Conservation (phyloP, 1,284 basidiomycete genomes). For the Spongiforma sp. region DNA sequence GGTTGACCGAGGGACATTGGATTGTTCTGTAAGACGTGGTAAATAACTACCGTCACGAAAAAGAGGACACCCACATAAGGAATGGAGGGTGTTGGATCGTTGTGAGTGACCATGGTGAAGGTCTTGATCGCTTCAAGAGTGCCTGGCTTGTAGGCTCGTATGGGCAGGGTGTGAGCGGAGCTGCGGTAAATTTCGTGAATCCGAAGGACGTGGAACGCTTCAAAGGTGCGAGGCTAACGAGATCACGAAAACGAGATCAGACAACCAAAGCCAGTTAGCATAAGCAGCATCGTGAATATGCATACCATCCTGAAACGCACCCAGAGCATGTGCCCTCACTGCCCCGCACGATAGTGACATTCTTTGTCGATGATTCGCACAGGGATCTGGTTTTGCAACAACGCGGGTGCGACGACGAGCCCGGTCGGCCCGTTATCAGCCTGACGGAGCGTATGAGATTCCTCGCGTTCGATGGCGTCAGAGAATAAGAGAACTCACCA, state of each 20-base stretch:
- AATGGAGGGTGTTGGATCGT: conserved; percentile 33
- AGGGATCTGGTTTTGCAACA: conserved; percentile 47
- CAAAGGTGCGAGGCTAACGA: conserved; percentile 40
- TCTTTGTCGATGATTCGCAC: no score
- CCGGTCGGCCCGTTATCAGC: no score
- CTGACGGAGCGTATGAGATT: not conserved
- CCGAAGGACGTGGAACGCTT: conserved; percentile 34
- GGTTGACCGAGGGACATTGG: no score
- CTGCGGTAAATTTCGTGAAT: conserved; percentile 21
- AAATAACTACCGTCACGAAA: not conserved
- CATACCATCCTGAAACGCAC: conserved; percentile 14
- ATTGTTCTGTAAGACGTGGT: not conserved
- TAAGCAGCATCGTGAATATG: not conserved
- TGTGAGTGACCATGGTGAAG: no score
- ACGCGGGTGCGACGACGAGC: conserved; percentile 47
- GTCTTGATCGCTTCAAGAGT: no score
- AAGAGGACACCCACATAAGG: conserved; percentile 23
- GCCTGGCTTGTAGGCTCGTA: no score
- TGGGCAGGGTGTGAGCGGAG: not conserved
- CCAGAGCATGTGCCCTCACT: conserved; percentile 35
- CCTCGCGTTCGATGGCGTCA: not conserved
- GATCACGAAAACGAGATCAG: no score
- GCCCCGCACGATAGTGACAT: conserved; percentile 20
- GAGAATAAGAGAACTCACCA: conserved; percentile 13
- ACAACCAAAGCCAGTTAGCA: not conserved